Conservation (phyloP, 257 asterid species). For the Plantago major region DNA sequence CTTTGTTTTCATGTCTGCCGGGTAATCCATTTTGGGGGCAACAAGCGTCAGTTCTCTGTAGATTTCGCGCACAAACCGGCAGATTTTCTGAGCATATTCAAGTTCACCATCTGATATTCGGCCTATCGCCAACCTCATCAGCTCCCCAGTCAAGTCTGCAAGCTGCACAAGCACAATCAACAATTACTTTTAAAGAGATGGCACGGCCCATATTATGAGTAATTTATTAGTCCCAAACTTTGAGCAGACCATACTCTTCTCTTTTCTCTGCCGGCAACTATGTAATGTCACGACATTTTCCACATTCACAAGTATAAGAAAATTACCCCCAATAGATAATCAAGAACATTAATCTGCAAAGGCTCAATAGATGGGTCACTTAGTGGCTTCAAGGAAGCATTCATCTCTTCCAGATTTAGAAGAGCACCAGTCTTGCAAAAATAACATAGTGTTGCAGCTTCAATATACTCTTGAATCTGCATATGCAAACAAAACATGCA, state of each 20-base stretch:
- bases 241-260: not conserved
- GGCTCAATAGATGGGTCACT: conserved; percentile 79
- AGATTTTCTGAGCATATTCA: conserved; percentile 77
- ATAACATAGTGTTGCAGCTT: conserved; percentile 83
- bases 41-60: conserved; percentile 63
- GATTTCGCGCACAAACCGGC: conserved; percentile 82
- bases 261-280: not conserved
- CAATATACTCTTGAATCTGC: conserved; percentile 91
- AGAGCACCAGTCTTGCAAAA: conserved; percentile 83
- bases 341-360: conserved; percentile 76
- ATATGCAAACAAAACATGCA: conserved; percentile 19
- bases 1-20: conserved; percentile 75
- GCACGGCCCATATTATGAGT: not conserved
- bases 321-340: conserved; percentile 85
- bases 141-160: conserved; percentile 95
- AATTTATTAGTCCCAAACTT: not conserved
- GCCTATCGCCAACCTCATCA: conserved; percentile 94
- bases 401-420: conserved; percentile 71
- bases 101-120: conserved; percentile 92
- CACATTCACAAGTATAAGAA: conserved; percentile 14
- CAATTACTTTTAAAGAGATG: not conserved
- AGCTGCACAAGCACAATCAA: conserved; percentile 44
- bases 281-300: not conserved
- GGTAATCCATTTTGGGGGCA: conserved; percentile 78
- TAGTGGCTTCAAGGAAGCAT: conserved; percentile 54